Evolutionary conservation across 2,329 filamentous ascomycete species (phyloP).

Genomic region (Aspergillus uvarum): DNA sequence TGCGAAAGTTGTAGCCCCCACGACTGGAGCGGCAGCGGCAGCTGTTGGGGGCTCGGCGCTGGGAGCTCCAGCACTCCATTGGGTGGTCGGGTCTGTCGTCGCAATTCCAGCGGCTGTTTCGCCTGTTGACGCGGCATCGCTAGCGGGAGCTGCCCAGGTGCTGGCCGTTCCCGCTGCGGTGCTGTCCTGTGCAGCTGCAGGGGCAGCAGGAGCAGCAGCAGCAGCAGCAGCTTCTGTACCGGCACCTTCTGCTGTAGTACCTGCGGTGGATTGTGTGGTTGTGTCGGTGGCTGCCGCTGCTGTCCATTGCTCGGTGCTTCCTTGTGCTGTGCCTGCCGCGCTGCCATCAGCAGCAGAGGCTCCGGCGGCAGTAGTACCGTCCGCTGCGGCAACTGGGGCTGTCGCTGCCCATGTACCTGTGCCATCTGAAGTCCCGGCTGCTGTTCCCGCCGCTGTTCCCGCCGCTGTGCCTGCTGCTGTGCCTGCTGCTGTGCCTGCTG

Average conservation of each 20-base stretch:
- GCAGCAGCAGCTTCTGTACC: not conserved
- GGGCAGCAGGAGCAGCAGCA: not conserved
- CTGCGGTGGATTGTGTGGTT: not conserved
- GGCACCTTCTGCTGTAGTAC: too few species aligned
- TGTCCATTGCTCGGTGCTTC: not conserved
- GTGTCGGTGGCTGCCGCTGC: not conserved
- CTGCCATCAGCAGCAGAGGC: not conserved
- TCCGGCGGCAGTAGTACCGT: not conserved
- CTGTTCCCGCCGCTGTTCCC: not conserved
- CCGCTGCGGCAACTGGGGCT: too few species aligned
- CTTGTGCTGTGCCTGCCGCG: not conserved
- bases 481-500: not conserved
- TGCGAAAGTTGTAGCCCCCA: not conserved
- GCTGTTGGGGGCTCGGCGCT: not conserved
- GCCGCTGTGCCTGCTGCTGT: not conserved
- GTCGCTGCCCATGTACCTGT: not conserved
- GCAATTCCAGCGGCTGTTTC: not conserved
- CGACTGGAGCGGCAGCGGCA: not conserved
- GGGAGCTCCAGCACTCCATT: not conserved
- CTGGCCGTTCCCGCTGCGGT: not conserved
- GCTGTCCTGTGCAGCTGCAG: not conserved
- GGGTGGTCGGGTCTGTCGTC: not conserved
- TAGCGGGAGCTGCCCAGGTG: not conserved
- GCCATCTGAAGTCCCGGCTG: not conserved
- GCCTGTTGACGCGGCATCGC: not conserved